These are phyloP conservation scores for Backusella westeae DNA, from an alignment of 192 early-diverging fungal species.

Conservation along the genomic window DNA sequence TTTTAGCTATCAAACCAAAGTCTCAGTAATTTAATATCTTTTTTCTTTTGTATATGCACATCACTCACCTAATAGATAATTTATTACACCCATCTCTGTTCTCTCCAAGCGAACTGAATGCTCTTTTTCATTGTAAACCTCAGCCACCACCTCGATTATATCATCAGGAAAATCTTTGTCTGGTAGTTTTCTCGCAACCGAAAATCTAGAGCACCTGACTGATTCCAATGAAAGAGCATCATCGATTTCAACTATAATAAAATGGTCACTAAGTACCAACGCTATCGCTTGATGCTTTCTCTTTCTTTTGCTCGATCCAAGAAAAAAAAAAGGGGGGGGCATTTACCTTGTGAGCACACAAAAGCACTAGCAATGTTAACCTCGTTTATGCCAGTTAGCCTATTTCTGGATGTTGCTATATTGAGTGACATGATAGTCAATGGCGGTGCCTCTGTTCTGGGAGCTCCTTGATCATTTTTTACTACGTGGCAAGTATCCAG, in stretches of 20 bases:
- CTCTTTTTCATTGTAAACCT: background rate
- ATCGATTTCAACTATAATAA: slow-evolving; percentile 5
- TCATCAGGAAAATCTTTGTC: background rate
- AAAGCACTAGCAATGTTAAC: slow-evolving; percentile 73
- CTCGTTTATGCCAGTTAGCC: slow-evolving; percentile 74
- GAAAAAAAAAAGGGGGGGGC: background rate
- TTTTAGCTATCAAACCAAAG: slow-evolving; percentile 57
- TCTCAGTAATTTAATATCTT: background rate
- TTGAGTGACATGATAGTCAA: slow-evolving; percentile 82
- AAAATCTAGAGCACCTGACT: background rate
- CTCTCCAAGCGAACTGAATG: background rate
- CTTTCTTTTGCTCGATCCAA: background rate
- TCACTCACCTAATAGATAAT: background rate
- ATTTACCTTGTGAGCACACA: slow-evolving; percentile 47
- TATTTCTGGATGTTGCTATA: slow-evolving; percentile 79
- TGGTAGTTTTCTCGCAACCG: background rate
- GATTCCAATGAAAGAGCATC: background rate
- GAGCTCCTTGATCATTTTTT: slow-evolving; percentile 45
- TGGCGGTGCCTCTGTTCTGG: slow-evolving; percentile 50
- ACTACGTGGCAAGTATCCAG: slow-evolving; percentile 63
- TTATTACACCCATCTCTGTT: background rate
- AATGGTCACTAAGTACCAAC: background rate
- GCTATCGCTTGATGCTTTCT: background rate
- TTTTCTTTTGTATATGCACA: background rate
- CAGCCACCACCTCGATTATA: no score